These are phyloP conservation scores for Proteromonas lacertae DNA, from an alignment of 352 stramenopile species.

Conservation along the genomic window DNA sequence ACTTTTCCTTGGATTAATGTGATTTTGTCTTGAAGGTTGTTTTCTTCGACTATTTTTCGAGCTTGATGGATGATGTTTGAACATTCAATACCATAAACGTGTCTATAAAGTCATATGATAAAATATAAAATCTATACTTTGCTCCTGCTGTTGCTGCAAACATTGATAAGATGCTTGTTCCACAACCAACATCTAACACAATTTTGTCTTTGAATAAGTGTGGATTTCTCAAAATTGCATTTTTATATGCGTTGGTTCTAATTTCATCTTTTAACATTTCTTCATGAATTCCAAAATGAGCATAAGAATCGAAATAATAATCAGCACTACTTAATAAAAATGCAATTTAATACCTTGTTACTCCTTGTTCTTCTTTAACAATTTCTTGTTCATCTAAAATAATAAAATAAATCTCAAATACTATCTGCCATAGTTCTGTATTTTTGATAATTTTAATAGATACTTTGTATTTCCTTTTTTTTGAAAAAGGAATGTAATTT, in stretches of 20 bases:
- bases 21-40: conserved; percentile 60
- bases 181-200: conserved; percentile 75
- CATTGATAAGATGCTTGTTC: conserved; percentile 78
- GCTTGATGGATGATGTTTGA: conserved; percentile 68
- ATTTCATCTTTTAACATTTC: conserved; percentile 10
- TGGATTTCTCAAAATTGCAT: conserved; percentile 26
- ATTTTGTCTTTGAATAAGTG: conserved; percentile 84
- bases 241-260: conserved; percentile 12
- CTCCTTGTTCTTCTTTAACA: too few species aligned
- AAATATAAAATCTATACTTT: conserved; percentile 46
- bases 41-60: conserved; percentile 58
- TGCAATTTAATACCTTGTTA: too few species aligned
- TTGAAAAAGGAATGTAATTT: too few species aligned
- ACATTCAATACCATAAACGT: conserved; percentile 73
- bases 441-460: too few species aligned
- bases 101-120: neutral
- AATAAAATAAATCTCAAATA: too few species aligned
- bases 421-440: too few species aligned
- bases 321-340: too few species aligned
- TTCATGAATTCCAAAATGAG: conserved; percentile 9
- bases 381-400: too few species aligned
- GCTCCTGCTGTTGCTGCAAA: too few species aligned
- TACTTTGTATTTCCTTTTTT: too few species aligned
- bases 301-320: conserved; percentile 10
- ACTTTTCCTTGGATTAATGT: conserved; percentile 41